These are phyloP conservation scores for Lodderomyces margitis DNA, from an alignment of 1,139 yeast species.

Conservation along the genomic window DNA sequence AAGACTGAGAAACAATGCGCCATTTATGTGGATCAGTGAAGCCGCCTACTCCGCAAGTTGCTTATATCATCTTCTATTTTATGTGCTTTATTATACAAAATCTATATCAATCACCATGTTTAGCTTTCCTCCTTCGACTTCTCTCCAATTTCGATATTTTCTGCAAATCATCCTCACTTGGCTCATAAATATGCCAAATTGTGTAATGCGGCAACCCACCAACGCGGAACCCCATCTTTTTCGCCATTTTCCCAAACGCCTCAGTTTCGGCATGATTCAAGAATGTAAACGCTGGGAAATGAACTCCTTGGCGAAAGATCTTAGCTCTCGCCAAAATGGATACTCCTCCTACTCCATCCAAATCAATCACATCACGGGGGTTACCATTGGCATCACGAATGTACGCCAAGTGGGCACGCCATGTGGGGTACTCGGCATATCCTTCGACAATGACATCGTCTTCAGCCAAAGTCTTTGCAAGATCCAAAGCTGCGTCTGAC, in stretches of 20 bases:
- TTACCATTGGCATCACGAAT: conserved; percentile 64
- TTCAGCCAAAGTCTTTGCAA: conserved; percentile 66
- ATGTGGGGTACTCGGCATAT: conserved; percentile 85
- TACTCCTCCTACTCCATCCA: conserved; percentile 92
- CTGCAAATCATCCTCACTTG: conserved; percentile 85
- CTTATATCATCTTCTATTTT: no score
- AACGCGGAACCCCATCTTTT: conserved; percentile 72
- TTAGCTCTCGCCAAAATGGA: conserved; percentile 80
- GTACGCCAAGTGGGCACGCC: conserved; percentile 81
- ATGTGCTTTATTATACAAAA: conserved; percentile 4
- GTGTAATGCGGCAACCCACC: conserved; percentile 90
- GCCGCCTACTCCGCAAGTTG: no score
- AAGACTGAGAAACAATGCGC: no score
- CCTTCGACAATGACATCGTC: conserved; percentile 92
- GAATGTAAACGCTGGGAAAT: conserved; percentile 87
- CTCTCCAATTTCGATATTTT: conserved; percentile 72
- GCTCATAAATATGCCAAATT: conserved; percentile 85
- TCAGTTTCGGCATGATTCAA: conserved; percentile 91
- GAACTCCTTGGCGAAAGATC: conserved; percentile 79
- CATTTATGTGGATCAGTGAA: no score
- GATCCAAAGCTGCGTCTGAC: conserved; percentile 63
- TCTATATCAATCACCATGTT: conserved; percentile 12
- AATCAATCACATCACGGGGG: conserved; percentile 62
- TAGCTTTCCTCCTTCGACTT: conserved; percentile 52
- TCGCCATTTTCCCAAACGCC: conserved; percentile 88